Percentiles rank a stretch among this genome's conserved stretches.
Evolutionary conservation across 1,139 yeast genomes (phyloP).

Genomic region (Kurtzmaniella quercitrusa): DNA sequence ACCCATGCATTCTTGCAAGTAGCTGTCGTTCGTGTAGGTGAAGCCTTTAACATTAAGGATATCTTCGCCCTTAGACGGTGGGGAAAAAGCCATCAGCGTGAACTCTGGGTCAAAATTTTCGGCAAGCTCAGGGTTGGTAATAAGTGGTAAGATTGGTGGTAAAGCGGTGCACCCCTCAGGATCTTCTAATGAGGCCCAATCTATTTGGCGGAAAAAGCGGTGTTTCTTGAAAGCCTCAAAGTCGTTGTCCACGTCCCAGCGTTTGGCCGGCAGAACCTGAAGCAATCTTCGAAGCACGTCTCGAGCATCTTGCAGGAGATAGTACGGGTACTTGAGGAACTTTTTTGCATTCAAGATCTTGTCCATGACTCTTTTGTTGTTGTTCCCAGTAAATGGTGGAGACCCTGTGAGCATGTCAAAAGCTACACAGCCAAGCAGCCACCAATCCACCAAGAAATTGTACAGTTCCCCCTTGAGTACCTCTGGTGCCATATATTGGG

Average conservation of each 20-base stretch:
- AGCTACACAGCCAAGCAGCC: constrained; percentile 91
- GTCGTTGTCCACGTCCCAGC: constrained; percentile 62
- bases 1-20: constrained; percentile 14
- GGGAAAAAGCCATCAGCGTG: constrained; percentile 64
- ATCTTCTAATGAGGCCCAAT: constrained; percentile 67
- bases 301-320: constrained; percentile 79
- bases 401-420: constrained; percentile 85
- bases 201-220: constrained; percentile 71
- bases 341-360: constrained; percentile 65
- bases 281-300: constrained; percentile 71
- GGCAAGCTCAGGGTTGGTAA: constrained; percentile 82
- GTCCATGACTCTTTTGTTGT: constrained; percentile 75
- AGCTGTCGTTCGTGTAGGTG: constrained; percentile 40
- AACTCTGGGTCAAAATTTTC: constrained; percentile 90
- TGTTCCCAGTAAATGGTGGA: constrained; percentile 93
- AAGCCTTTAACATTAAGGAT: constrained; percentile 41
- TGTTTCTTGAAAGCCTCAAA: constrained; percentile 58
- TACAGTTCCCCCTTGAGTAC: constrained; percentile 81
- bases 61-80: constrained; percentile 25
- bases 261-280: constrained; percentile 68
- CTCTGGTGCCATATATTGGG: constrained; percentile 97
- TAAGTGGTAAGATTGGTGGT: constrained; percentile 85
- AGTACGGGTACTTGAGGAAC: constrained; percentile 74
- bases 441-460: constrained; percentile 90
- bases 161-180: constrained; percentile 21